Conservation (phyloP, 352 stramenopile species). For the Pythium rishiriense region DNA sequence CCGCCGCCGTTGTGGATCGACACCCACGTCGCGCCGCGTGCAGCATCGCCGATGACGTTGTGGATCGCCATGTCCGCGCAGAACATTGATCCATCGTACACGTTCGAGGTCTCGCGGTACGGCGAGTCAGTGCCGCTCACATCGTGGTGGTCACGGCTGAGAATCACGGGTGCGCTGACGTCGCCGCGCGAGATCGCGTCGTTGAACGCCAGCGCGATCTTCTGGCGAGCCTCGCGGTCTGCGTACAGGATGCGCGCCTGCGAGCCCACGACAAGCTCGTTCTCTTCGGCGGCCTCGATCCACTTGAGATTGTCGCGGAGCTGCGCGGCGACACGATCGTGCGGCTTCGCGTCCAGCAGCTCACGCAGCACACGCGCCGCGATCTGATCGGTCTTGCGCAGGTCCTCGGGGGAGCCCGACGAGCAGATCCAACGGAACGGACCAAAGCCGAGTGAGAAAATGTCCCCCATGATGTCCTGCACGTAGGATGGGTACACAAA, state of each 20-base stretch:
- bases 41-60: conserved; percentile 86
- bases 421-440: conserved; percentile 91
- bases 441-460: conserved; percentile 90
- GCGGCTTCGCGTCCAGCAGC: conserved; percentile 49
- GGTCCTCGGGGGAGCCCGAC: conserved; percentile 57
- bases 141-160: conserved; percentile 89
- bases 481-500: conserved; percentile 91
- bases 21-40: conserved; percentile 85
- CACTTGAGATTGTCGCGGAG: conserved; percentile 84
- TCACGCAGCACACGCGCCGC: conserved; percentile 67
- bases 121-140: conserved; percentile 87
- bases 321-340: conserved; percentile 63
- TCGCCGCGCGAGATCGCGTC: conserved; percentile 69
- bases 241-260: conserved; percentile 89
- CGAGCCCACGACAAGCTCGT: conserved; percentile 87
- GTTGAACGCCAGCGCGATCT: conserved; percentile 85
- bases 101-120: conserved; percentile 90
- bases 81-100: conserved; percentile 85
- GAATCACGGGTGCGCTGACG: conserved; percentile 70
- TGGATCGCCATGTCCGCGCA: conserved; percentile 90
- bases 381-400: conserved; percentile 80
- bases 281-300: conserved; percentile 84
- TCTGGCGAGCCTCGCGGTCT: conserved; percentile 71
- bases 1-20: conserved; percentile 89
- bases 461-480: conserved; percentile 91